These are phyloP conservation scores for Claviceps humidiphila DNA, from an alignment of 2,329 filamentous ascomycete genomes.

Conservation along the genomic window DNA sequence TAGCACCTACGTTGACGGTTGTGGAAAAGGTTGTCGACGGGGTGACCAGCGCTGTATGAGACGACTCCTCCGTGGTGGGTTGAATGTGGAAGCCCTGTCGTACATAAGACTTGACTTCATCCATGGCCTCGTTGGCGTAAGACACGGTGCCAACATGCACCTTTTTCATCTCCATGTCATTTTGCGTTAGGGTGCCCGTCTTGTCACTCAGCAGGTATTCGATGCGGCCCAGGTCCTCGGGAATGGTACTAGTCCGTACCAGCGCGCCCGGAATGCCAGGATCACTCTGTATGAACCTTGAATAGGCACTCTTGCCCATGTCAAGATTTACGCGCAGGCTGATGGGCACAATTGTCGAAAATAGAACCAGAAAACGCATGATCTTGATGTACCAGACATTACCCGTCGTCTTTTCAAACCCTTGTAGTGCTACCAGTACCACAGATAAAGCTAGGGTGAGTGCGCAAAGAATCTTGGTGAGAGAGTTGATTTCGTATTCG, in stretches of 20 bases:
- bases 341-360: conserved; percentile 98
- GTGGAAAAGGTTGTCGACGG: conserved; percentile 58
- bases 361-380: conserved; percentile 93
- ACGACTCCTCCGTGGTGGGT: conserved; percentile 29
- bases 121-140: conserved; percentile 97
- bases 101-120: conserved; percentile 81
- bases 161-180: conserved; percentile 98
- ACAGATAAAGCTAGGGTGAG: conserved; percentile 79
- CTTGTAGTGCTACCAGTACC: conserved; percentile 75
- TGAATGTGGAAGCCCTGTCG: conserved; percentile 62
- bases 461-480: conserved; percentile 90
- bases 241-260: conserved; percentile 92
- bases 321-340: conserved; percentile 93
- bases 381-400: conserved; percentile 89
- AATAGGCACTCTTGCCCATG: conserved; percentile 93
- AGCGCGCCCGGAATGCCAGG: conserved; percentile 82
- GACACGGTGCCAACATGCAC: conserved; percentile 97
- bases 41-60: conserved; percentile 49
- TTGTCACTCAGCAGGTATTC: conserved; percentile 96
- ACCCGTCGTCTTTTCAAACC: conserved; percentile 54
- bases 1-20: conserved; percentile 49
- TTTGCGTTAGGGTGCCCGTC: conserved; percentile 94
- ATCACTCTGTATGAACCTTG: conserved; percentile 87
- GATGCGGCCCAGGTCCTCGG: conserved; percentile 87
- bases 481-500: conserved; percentile 90